Base-by-base conservation (phyloP, 345 rosid genomes). In the Gossypium rotundifolium region DNA sequence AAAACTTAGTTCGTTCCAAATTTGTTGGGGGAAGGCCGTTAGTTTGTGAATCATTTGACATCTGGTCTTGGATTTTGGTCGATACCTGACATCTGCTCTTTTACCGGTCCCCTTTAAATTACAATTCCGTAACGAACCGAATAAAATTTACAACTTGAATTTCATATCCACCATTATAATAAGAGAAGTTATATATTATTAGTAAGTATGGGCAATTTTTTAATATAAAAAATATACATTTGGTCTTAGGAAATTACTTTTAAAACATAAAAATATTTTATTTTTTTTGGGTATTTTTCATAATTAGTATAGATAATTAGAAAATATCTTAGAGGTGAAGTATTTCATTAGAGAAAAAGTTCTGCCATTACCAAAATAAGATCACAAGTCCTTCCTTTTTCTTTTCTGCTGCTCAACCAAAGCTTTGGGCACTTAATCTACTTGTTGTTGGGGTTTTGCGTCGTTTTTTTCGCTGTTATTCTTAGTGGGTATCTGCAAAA, bases 401-500 rank as follows among this genome's bases (percentile, higher is more conserved):
- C 40, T 33, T 54, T 54, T 63, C 46, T 17, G 14, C 77, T 29
- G 51, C 51, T 51, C 53, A 65, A 65, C 8, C 49, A 64, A 64
- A 0, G 49, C 9, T 18, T 33, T 65, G 27, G 25, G 49, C 69
- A 10, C 27, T 42, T 40, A n/a, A 65, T n/a, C 77, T 64, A 9
- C 59, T 40, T 17, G 2, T 65, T 53, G 38, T 33, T 33, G 40
- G 22, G 38, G 11, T 45, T 45, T 10, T 45, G 49, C 49, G 49
- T 45, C 49, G 49, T n/a, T 54, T 55, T 45, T n/a, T 11, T 55
- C 12, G 44, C 17, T 8, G 22, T 46, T 23, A 40, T 54, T 9
- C 25, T 61, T 54, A 25, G 27, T 75, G 71, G 73, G 66, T 66
- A 51, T 57, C 12, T 25, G 33, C 73, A 46, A 53, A 61, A 52